These are phyloP conservation scores for Aspergillus sp. DNA, from an alignment of 2,329 filamentous ascomycete genomes.

Conservation along the genomic window DNA sequence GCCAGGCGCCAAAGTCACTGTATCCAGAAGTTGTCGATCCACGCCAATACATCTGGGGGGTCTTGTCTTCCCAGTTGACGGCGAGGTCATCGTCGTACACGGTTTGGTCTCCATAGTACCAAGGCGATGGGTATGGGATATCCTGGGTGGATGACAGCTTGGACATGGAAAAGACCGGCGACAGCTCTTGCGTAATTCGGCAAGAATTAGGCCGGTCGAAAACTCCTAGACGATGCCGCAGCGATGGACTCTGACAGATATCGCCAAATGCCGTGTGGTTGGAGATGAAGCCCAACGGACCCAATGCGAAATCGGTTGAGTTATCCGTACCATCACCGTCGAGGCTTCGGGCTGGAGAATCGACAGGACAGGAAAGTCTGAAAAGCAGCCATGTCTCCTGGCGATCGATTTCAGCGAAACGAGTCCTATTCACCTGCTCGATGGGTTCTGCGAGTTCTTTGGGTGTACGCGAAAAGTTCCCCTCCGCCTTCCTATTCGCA, in stretches of 20 bases:
- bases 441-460: too few relatives aligned
- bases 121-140: constrained; percentile 9
- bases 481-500: neutral
- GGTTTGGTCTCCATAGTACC: constrained; percentile 4
- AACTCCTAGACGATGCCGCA: constrained; percentile 5
- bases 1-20: constrained; percentile 76
- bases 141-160: constrained; percentile 11
- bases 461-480: too few relatives aligned
- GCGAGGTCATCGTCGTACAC: constrained; percentile 2
- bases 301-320: neutral
- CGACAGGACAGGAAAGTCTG: constrained; percentile 8
- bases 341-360: constrained; percentile 5
- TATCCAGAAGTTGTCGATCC: constrained; percentile 89
- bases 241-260: constrained; percentile 7
- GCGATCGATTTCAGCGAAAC: constrained; percentile 6
- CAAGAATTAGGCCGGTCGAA: constrained; percentile 7
- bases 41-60: constrained; percentile 77
- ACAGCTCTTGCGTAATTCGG: constrained; percentile 6
- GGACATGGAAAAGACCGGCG: constrained; percentile 9
- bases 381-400: constrained; percentile 12
- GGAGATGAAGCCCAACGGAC: constrained; percentile 6
- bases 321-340: constrained; percentile 2
- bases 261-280: constrained; percentile 8
- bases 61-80: constrained; percentile 44
- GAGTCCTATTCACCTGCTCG: neutral